These are phyloP conservation scores for Pulveroboletus frians DNA, from an alignment of 768 basidiomycete genomes.

Conservation along the genomic window DNA sequence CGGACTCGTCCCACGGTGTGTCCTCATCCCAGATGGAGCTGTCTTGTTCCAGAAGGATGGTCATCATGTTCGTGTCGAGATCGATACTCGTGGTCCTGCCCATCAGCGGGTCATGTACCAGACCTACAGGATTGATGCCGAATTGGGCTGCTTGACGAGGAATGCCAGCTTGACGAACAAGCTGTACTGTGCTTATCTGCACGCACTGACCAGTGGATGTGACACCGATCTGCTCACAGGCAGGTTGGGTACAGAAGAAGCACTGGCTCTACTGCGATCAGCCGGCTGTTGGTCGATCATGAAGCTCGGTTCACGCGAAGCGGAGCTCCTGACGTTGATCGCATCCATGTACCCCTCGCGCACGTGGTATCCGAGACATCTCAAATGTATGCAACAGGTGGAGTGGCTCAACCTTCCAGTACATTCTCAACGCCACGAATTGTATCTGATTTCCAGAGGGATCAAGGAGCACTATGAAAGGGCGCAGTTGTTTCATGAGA, in stretches of 20 bases:
- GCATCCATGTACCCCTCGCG: slow-evolving; percentile 31
- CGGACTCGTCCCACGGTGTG: no score
- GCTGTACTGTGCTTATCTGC: slow-evolving; percentile 40
- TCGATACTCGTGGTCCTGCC: background rate
- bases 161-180: slow-evolving; percentile 23
- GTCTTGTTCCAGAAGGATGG: background rate
- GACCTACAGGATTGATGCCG: slow-evolving; percentile 27
- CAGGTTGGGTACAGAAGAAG: slow-evolving; percentile 30
- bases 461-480: slow-evolving; percentile 28
- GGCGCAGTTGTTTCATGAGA: slow-evolving; percentile 10
- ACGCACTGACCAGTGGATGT: slow-evolving; percentile 40
- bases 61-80: slow-evolving; percentile 15
- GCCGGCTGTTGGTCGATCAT: background rate
- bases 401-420: slow-evolving; percentile 24
- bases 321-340: slow-evolving; percentile 31
- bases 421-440: slow-evolving; percentile 29
- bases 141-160: slow-evolving; percentile 27
- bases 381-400: slow-evolving; percentile 37
- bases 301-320: slow-evolving; percentile 15
- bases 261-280: background rate
- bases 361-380: slow-evolving; percentile 35
- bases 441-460: slow-evolving; percentile 20
- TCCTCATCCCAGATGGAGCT: no score
- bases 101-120: slow-evolving; percentile 17
- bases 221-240: slow-evolving; percentile 40